Conservation (phyloP, 495 filamentous ascomycete genomes). For the Massariosphaeria phaeospora region DNA sequence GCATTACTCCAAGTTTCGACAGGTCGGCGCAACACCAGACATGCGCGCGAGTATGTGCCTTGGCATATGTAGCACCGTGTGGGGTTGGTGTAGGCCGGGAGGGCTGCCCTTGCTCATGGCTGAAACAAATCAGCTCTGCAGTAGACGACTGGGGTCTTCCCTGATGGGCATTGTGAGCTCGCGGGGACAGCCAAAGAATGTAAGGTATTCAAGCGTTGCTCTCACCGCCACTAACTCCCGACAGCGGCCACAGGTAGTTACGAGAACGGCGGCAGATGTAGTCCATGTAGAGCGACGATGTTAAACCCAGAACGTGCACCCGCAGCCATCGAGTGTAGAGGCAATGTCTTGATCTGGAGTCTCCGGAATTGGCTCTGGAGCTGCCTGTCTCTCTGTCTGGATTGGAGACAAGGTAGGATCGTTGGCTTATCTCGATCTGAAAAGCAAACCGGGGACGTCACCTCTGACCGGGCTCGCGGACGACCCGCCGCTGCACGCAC, state of each 20-base stretch:
- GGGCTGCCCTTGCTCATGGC: not conserved
- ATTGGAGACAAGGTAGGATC: slow-evolving; percentile 4
- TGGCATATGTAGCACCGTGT: not conserved
- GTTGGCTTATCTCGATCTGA: slow-evolving; percentile 15
- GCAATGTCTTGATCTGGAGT: not conserved
- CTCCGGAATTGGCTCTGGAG: not conserved
- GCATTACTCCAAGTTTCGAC: no score
- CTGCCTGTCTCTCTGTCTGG: slow-evolving; percentile 10
- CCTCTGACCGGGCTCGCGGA: slow-evolving; percentile 8
- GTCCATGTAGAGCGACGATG: not conserved
- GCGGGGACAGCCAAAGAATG: not conserved
- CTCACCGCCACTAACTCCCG: not conserved
- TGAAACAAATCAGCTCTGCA: not conserved
- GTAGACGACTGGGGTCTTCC: not conserved
- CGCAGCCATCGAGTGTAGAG: not conserved
- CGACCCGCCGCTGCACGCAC: not conserved
- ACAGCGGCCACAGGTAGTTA: not conserved
- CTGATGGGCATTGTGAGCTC: not conserved
- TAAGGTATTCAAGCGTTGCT: not conserved
- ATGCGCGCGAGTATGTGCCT: no score
- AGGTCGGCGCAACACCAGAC: no score
- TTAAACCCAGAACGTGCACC: slow-evolving; percentile 1
- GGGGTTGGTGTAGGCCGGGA: not conserved
- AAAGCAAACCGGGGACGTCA: not conserved
- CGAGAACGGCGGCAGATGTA: not conserved